Evolutionary conservation across 2,329 filamentous ascomycete genomes (phyloP), one percentile per base, ranked within the genome.

Genomic region (Coleophoma eucalyptorum): DNA sequence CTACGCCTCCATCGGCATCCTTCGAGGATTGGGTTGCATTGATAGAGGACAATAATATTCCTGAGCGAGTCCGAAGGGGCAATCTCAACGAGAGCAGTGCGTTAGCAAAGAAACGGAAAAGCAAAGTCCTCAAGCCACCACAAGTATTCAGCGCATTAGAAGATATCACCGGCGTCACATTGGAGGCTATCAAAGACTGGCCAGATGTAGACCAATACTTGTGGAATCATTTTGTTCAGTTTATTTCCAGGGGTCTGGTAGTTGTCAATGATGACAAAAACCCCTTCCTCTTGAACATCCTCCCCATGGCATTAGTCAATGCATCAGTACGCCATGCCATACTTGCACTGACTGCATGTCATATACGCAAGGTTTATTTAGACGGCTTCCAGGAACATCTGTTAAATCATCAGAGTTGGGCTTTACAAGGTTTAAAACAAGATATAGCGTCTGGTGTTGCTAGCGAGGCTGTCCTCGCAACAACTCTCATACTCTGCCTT

Each of bases 181-280:
- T 3, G 3, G 5, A 37, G 13, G 16, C 16, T 12, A 16, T 37
- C 34, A 37, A 37, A 6, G 34, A 37, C 34, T 37, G 34, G 34
- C 13, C 34, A 3, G 34, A 3, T 37, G 16, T 16, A 3, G 34
- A 37, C 6, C 16, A 13, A 12, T 16, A 48, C 37, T 21, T 48
- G 31, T 35, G 21, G 16, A 48, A 48, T 32, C 46, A 48, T 32
- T 48, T 48, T 32, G 15, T 48, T 26, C 19, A 48, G 26, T 18
- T 42, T 26, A 35, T 48, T 13, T 19, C 46, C 19, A 31, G 46
- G 31, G 32, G 33, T 19, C 26, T 48, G 19, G 33, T 42, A n/a
- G 37, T 48, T n/a, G 46, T 48, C 20, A 20, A 40, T 21, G 46
- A 48, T 42, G 20, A 48, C 16, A 26, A 43, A 20, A 48, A 48